A percentile compares a stretch with the other conserved stretches of the same genome.
phyloP scores from a whole-genome alignment of 2,329 filamentous ascomycete species.

The Trichoderma endophyticum region DNA sequence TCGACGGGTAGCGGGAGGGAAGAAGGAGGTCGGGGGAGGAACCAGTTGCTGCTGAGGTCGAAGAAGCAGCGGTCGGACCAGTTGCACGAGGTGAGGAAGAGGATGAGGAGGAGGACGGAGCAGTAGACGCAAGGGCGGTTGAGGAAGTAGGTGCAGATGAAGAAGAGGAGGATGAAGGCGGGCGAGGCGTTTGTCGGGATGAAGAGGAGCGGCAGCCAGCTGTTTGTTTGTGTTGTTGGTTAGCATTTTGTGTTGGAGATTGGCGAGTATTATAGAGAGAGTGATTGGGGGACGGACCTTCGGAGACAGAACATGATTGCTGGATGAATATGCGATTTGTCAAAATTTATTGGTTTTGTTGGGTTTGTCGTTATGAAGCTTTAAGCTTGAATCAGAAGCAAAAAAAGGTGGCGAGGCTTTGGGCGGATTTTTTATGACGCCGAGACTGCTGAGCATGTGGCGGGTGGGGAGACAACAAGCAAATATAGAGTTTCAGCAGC shows the following conservation, averaged over 20 bases:
- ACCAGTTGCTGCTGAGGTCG: conserved; percentile 90
- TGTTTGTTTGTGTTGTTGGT: conserved; percentile 33
- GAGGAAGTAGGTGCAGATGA: conserved; percentile 91
- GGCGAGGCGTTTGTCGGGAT: conserved; percentile 84
- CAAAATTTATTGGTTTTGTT: not conserved
- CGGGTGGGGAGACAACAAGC: not conserved
- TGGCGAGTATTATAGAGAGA: not conserved
- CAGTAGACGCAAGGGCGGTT: conserved; percentile 98
- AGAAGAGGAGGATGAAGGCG: conserved; percentile 81
- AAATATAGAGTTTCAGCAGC: not conserved
- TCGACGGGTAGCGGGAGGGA: conserved; percentile 22
- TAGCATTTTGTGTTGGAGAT: not conserved
- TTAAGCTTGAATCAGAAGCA: not conserved
- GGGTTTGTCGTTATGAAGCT: not conserved
- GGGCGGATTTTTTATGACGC: not conserved
- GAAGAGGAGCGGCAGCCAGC: conserved; percentile 84
- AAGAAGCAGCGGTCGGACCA: conserved; percentile 91
- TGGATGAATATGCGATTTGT: not conserved
- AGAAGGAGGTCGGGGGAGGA: conserved; percentile 65
- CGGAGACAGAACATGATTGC: conserved; percentile 59
- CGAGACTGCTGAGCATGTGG: not conserved
- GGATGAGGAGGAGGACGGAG: conserved; percentile 89
- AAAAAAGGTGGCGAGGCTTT: not conserved
- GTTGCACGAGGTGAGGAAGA: conserved; percentile 88
- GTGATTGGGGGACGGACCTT: conserved; percentile 42